phyloP scores from a whole-genome alignment of 192 early-diverging fungal genomes.

The Backusella parvicylindrica region DNA sequence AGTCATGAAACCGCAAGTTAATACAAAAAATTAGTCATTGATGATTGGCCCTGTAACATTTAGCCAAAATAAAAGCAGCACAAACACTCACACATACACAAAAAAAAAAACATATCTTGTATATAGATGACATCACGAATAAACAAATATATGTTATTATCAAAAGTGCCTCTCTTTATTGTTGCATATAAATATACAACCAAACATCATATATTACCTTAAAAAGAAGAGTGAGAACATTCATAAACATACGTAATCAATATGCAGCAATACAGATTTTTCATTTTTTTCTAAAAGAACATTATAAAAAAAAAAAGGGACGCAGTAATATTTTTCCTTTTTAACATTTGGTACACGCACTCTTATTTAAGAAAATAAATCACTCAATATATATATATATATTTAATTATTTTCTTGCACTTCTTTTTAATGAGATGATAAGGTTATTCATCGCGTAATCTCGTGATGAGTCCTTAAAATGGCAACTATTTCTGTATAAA shows the following conservation, averaged over 20 bases:
- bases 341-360: background rate
- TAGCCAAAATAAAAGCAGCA: background rate
- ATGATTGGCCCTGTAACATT: background rate
- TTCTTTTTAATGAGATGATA: background rate
- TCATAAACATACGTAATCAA: background rate
- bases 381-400: background rate
- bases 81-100: background rate
- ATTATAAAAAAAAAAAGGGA: background rate
- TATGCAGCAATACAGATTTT: background rate
- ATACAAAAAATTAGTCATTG: background rate
- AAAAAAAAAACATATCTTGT: background rate
- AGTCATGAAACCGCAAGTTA: conserved; percentile 2
- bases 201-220: background rate
- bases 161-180: background rate
- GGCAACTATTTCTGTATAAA: background rate
- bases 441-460: background rate
- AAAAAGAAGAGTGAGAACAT: background rate
- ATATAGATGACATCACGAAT: background rate
- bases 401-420: background rate
- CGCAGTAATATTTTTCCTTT: background rate
- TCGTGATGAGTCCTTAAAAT: background rate
- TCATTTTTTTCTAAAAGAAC: background rate
- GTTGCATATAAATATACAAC: background rate
- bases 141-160: background rate
- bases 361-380: background rate